Evolutionary conservation across 371 early-diverging fungal genomes (phyloP).

Genomic region (Chytridium lagenaria): DNA sequence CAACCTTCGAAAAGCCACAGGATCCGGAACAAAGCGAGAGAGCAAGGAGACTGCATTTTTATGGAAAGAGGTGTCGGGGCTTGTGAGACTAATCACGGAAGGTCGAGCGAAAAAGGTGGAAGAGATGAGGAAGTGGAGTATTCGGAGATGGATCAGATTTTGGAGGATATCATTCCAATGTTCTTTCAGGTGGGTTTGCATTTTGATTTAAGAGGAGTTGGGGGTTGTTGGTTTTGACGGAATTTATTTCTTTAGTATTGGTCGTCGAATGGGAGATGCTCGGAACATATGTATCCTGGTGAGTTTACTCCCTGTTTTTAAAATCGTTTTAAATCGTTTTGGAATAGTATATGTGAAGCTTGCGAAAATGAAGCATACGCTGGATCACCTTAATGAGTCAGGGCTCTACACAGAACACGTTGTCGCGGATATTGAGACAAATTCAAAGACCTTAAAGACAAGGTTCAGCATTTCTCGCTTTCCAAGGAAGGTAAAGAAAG

Average conservation of each 20-base stretch:
- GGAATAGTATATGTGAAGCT: conserved; percentile 37
- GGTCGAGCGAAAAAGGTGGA: conserved; percentile 4
- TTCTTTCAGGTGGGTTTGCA: conserved; percentile 30
- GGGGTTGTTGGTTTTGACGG: no score
- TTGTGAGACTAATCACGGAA: conserved; percentile 10
- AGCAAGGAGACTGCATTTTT: conserved; percentile 17
- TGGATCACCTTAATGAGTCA: conserved; percentile 34
- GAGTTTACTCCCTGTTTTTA: no score
- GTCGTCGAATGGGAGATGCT: conserved; percentile 24
- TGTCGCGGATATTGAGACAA: background rate
- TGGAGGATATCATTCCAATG: conserved; percentile 39
- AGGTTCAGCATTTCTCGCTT: background rate
- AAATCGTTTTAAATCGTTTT: no score
- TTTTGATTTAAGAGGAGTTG: background rate
- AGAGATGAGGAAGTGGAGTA: conserved; percentile 5
- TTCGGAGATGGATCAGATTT: conserved; percentile 19
- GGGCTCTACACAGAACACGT: conserved; percentile 45
- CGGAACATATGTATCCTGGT: conserved; percentile 37
- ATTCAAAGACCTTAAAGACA: conserved; percentile 8
- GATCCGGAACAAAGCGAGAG: conserved; percentile 13
- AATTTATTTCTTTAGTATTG: conserved; percentile 1
- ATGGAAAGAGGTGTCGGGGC: conserved; percentile 30
- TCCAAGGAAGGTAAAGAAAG: background rate
- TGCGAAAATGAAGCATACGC: conserved; percentile 36
- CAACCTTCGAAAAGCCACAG: conserved; percentile 18